Base-by-base conservation (phyloP, 345 rosid species). In the Camelina hispida region DNA sequence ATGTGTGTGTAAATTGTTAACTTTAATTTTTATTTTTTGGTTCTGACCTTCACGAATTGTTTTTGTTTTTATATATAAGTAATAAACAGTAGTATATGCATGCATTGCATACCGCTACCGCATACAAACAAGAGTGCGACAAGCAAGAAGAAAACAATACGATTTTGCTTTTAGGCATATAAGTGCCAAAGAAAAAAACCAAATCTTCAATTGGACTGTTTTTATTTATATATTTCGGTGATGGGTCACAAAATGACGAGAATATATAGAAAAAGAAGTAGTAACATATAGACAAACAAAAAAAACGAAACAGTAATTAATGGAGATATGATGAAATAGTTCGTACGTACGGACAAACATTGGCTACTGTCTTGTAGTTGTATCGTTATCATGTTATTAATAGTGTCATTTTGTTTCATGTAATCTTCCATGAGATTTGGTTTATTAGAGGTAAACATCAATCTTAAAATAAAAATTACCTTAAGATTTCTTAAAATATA, bases 201-300 rank as follows among this genome's bases (percentile, higher is more conserved):
- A 76, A 32, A 44, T 4, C 50, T 57, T 28, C 71, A 54, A 70
- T 25, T 70, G 66, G 53, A 5, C 47, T 17, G 17, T 30, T 13
- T 63, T 34, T 10, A 14, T 62, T 46, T 34, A 14, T 58, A 52
- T 43, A 17, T 60, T 62, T 54, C 44, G 57, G 76, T 48, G 66
- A 70, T 70, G 71, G 44, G 69, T 63, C 62, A 47, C 61, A 63
- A 56, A 28, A 69, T 48, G 75, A 63, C 66, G 57, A 53, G 16
- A 42, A 44, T 25, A 47, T 35, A 63, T 35, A 46, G 11, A 58
- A 23, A 66, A 69, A 15, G 3, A 58, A 67, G 7, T 38, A 59
- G 5, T 28, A 16, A 40, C 34, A 23, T 35, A 23, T 35, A 37
- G 37, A 50, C 28, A 48, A 50, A 57, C 10, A 34, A 9, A 51